These are phyloP conservation scores for Cicer pinnatifidum DNA, from an alignment of 306 rosid species.

Conservation along the genomic window DNA sequence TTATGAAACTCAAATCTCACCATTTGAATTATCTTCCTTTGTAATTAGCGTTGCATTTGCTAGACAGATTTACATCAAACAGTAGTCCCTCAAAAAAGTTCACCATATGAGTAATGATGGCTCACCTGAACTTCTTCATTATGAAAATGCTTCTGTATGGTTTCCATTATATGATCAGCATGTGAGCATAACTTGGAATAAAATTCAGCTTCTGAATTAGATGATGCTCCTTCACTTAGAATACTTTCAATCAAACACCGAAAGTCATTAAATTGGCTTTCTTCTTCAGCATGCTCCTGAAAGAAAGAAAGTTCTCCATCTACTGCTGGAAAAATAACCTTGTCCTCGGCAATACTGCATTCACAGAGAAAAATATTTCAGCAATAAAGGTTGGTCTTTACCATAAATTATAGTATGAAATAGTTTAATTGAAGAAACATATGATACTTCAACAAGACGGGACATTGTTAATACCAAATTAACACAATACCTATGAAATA, in stretches of 20 bases:
- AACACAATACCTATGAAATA: conserved; percentile 84
- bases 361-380: conserved; percentile 41
- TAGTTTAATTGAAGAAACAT: conserved; percentile 35
- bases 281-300: conserved; percentile 98
- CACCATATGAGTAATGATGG: conserved; percentile 43
- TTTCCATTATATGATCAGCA: conserved; percentile 96
- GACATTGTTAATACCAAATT: conserved; percentile 37
- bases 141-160: conserved; percentile 83
- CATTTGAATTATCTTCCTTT: conserved; percentile 20
- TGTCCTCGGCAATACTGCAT: conserved; percentile 99
- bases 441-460: conserved; percentile 34
- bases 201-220: conserved; percentile 86
- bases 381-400: conserved; percentile 25
- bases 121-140: conserved; percentile 95
- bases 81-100: conserved; percentile 35
- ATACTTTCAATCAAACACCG: conserved; percentile 88
- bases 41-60: conserved; percentile 34
- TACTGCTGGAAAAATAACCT: conserved; percentile 93
- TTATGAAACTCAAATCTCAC: conserved; percentile 35
- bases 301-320: conserved; percentile 88
- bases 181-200: conserved; percentile 81
- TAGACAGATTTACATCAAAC: conserved; percentile 20
- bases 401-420: conserved; percentile 28
- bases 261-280: conserved; percentile 92
- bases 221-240: conserved; percentile 86